Percentiles rank a stretch among this genome's conserved stretches.
Evolutionary conservation across 2,329 filamentous ascomycete genomes (phyloP).

Genomic region (Phialophora chinensis): DNA sequence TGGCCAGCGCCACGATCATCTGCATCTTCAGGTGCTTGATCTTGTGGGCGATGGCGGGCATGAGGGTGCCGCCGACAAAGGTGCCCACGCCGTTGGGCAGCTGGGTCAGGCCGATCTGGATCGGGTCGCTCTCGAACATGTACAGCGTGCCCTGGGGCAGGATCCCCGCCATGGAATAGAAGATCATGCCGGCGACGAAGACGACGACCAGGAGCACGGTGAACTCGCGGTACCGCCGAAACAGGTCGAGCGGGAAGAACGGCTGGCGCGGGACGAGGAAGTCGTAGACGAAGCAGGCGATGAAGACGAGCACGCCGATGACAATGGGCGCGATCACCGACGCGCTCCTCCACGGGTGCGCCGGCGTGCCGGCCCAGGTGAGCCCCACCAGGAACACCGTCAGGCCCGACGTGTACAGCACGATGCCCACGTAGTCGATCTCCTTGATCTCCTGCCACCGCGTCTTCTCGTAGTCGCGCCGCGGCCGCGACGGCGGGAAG

Average conservation of each 20-base stretch:
- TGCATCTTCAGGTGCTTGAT: constrained; percentile 22
- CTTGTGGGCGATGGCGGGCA: constrained; percentile 12
- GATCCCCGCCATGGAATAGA: constrained; percentile 17
- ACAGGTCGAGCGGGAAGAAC: constrained; percentile 21
- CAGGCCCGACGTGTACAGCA: constrained; percentile 21
- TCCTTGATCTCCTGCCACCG: constrained; percentile 47
- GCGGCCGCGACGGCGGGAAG: constrained; percentile 56
- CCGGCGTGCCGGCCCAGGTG: constrained; percentile 34
- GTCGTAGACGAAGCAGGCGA: constrained; percentile 44
- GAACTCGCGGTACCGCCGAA: constrained; percentile 12
- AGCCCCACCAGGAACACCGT: constrained; percentile 19
- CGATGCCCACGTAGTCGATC: constrained; percentile 21
- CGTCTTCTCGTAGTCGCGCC: constrained; percentile 44
- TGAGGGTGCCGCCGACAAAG: constrained; percentile 19
- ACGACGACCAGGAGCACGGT: constrained; percentile 17
- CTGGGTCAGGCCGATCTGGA: constrained; percentile 26
- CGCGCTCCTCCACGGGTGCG: constrained; percentile 17
- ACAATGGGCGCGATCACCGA: constrained; percentile 22
- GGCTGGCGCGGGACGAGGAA: constrained; percentile 46
- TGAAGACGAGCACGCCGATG: constrained; percentile 14
- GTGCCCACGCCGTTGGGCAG: constrained; percentile 18
- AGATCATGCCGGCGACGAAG: constrained; percentile 24
- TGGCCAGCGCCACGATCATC: constrained; percentile 15
- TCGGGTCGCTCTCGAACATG: constrained; percentile 22
- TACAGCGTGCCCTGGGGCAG: constrained; percentile 23